Evolutionary conservation across 768 basidiomycete genomes (phyloP).

Genomic region (Mycena venus): DNA sequence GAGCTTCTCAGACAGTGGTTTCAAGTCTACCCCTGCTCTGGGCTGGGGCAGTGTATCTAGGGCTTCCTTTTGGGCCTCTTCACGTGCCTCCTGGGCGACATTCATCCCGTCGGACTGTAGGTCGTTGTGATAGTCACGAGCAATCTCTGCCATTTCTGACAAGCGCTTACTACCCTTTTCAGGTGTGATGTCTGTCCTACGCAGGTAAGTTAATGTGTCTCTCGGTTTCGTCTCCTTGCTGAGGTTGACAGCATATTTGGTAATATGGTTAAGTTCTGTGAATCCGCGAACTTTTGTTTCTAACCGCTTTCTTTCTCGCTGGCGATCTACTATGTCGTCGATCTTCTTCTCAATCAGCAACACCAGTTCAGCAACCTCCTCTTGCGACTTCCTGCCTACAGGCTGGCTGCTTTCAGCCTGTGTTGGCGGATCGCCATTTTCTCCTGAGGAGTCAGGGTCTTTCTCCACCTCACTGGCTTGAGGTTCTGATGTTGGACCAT

Average conservation of each 20-base stretch:
- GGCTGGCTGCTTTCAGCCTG: neutral
- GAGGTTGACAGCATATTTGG: neutral
- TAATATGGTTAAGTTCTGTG: slow-evolving; percentile 2
- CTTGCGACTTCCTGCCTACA: neutral
- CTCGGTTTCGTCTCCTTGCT: neutral
- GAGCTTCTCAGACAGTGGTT: neutral
- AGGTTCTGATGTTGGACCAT: neutral
- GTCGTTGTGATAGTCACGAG: neutral
- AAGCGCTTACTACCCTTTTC: neutral
- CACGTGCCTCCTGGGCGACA: neutral
- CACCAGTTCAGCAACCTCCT: neutral
- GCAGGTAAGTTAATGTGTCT: neutral
- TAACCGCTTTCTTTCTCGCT: neutral
- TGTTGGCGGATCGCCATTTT: too few relatives aligned
- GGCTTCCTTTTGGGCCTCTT: neutral
- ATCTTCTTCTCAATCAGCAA: neutral
- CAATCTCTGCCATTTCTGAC: neutral
- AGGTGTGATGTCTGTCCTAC: neutral
- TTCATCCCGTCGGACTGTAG: neutral
- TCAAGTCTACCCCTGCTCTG: neutral
- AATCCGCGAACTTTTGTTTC: neutral
- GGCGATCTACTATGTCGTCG: neutral
- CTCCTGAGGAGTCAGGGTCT: too few relatives aligned
- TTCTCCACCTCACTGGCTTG: too few relatives aligned
- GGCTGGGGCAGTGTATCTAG: neutral